phyloP scores from a whole-genome alignment of 176 grass and related monocot species.

The Carex parvula region DNA sequence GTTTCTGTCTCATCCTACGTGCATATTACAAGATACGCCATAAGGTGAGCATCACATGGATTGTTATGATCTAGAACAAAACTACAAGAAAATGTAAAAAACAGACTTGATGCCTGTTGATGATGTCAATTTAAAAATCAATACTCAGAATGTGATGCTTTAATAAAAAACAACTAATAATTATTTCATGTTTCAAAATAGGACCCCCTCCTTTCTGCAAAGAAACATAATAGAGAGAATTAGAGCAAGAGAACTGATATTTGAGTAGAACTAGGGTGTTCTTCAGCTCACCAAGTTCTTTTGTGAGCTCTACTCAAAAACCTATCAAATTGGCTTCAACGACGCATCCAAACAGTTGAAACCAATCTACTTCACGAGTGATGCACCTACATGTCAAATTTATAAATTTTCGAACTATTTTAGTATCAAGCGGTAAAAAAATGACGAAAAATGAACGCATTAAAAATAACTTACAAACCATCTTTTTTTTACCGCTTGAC shows the following conservation, averaged over 20 bases:
- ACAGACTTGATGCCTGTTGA: not conserved
- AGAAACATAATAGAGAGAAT: not conserved
- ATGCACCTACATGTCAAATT: too few species aligned
- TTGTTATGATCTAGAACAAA: not conserved
- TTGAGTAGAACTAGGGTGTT: too few species aligned
- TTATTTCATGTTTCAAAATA: not conserved
- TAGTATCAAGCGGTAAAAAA: too few species aligned
- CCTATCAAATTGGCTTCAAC: too few species aligned
- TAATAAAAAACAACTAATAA: not conserved
- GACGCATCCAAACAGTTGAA: too few species aligned
- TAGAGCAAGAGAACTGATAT: not conserved
- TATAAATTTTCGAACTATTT: too few species aligned
- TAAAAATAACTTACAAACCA: too few species aligned
- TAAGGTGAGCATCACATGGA: not conserved
- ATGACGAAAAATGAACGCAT: too few species aligned
- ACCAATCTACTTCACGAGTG: too few species aligned
- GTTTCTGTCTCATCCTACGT: conserved; percentile 76
- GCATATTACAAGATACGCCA: conserved; percentile 3
- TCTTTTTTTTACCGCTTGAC: too few species aligned
- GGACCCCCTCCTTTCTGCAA: not conserved
- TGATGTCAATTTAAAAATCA: not conserved
- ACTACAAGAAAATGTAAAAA: not conserved
- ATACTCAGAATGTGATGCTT: not conserved
- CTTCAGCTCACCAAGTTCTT: too few species aligned
- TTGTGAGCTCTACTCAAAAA: too few species aligned